Percentiles rank a stretch among this genome's conserved stretches.
phyloP scores from a whole-genome alignment of 2,329 filamentous ascomycete species.

The Penicillium sp. region DNA sequence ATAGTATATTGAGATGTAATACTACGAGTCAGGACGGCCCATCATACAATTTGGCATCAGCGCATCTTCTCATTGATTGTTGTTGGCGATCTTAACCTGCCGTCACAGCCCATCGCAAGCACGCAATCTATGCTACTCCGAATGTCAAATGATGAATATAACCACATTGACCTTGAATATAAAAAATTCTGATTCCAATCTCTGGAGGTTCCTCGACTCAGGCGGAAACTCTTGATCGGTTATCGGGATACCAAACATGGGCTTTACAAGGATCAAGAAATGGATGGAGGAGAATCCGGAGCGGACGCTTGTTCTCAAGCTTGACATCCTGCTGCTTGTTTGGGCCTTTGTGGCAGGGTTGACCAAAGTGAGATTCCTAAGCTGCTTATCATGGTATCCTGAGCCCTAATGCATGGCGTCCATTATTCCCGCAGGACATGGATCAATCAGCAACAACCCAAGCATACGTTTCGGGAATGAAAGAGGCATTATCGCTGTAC shows the following conservation, averaged over 20 bases:
- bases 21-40: background rate
- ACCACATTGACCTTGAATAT: background rate
- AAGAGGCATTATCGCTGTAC: slow-evolving; percentile 45
- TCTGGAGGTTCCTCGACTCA: background rate
- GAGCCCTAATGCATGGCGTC: background rate
- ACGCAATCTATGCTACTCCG: background rate
- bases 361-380: slow-evolving; percentile 3
- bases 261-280: background rate
- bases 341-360: slow-evolving; percentile 19
- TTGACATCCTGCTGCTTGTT: slow-evolving; percentile 11
- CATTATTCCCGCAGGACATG: slow-evolving; percentile 9
- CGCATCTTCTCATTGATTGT: background rate
- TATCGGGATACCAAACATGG: background rate
- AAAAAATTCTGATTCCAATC: background rate
- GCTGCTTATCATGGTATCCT: background rate
- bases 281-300: slow-evolving; percentile 1
- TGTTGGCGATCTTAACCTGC: background rate
- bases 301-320: slow-evolving; percentile 12
- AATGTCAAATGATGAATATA: background rate
- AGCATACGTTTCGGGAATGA: slow-evolving; percentile 47
- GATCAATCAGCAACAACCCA: slow-evolving; percentile 20
- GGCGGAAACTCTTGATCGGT: background rate
- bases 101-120: slow-evolving; percentile 1
- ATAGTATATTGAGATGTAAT: background rate
- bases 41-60: background rate